A percentile compares a stretch with the other conserved stretches of the same genome.
phyloP scores from a whole-genome alignment of 139 green algal genomes.

The Closterium sp. region DNA sequence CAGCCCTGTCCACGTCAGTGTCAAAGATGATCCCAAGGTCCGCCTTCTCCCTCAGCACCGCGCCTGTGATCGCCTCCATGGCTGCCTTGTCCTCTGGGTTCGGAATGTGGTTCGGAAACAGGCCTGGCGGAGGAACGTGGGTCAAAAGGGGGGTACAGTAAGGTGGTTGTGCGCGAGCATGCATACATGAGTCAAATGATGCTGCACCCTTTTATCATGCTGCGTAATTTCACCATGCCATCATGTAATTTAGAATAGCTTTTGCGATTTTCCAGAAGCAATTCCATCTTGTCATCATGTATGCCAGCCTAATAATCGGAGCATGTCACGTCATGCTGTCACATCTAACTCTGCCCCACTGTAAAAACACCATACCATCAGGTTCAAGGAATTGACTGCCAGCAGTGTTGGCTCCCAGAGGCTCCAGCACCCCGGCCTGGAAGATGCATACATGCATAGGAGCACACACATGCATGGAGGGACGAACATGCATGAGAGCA shows the following conservation, averaged over 20 bases:
- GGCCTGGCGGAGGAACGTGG: slow-evolving; percentile 48
- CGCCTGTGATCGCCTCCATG: slow-evolving; percentile 66
- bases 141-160: neutral
- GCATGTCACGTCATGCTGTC: neutral
- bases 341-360: neutral
- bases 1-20: slow-evolving; percentile 90
- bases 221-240: no score
- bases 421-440: slow-evolving; percentile 69
- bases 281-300: no score
- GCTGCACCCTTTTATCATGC: no score
- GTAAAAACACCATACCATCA: slow-evolving; percentile 58
- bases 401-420: slow-evolving; percentile 82
- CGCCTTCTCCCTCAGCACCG: slow-evolving; percentile 60
- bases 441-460: neutral
- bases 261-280: no score
- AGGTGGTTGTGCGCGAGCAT: no score
- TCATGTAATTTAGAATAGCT: no score
- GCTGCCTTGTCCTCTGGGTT: slow-evolving; percentile 92
- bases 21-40: slow-evolving; percentile 96
- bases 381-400: slow-evolving; percentile 88
- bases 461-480: no score
- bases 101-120: slow-evolving; percentile 91
- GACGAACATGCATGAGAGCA: neutral
- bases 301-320: no score
- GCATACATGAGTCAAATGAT: no score